Base-by-base conservation (phyloP, 2,329 filamentous ascomycete species). In the Byssochlamys sp. region DNA sequence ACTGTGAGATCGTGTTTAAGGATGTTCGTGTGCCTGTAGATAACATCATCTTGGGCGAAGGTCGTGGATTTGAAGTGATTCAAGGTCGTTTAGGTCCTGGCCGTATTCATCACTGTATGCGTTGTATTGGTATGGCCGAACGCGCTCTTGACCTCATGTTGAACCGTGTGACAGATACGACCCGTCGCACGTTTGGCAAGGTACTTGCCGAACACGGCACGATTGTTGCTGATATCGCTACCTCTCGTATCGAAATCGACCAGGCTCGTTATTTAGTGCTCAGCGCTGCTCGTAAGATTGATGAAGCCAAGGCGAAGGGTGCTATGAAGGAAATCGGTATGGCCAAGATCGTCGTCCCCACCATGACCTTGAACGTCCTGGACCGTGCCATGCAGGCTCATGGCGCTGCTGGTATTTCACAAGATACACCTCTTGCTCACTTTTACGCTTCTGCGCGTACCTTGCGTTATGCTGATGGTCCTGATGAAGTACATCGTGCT, bases 71-170 rank as follows among this genome's bases (percentile, higher is more conserved):
- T 73, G 94, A 99, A 75, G 96, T 99, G 70, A 96, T 99, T 70
- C 94, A 99, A 74, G 94, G 94, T 58, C 90, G 94, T 65, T 86
- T 99, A 27, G 94, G 94, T 1, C 94, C 94, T 1, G 94, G 94
- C 31, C 89, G 94, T 58, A 97, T 99, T 71, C 94, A 99, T 78
- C 94, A 99, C 77, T 90, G 91, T 59, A 99, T 99, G 94, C 86
- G 94, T 63, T 86, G 85, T 59, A 94, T 99, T 70, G 94, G 94
- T 55, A 88, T 90, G 55, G 87, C 94, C 19, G 94, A 99, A 76
- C 84, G 86, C 63, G 94, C 91, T 0, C 83, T 99, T 26, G 92
- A 97, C 69, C 96, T 89, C 88, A 88, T 97, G 84, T 83, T 99
- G 58, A 89, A 90, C 67, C 88, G 94, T 61, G 87, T 96, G 77